Evolutionary conservation across 345 rosid genomes (phyloP), one percentile per base, ranked within the genome.

Genomic region (Citrus maxima): DNA sequence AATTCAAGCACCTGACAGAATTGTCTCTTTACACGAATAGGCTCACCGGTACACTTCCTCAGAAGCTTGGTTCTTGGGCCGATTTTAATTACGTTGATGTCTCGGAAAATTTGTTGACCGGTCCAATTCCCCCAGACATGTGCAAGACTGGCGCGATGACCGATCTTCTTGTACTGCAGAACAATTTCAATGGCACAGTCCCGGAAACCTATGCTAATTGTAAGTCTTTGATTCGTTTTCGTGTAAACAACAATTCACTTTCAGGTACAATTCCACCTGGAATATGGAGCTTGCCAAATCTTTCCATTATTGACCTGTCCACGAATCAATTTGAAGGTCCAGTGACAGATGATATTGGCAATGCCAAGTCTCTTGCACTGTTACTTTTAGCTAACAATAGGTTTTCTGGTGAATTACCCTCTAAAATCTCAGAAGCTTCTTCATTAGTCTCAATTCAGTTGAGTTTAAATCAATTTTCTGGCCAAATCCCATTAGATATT

Each of bases 201-300:
- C 98, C 98, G 0, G 86, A 76, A 37, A 88, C 84, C 60, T 92
- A 90, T 7, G 82, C 80, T 2, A 81, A 83, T 73, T 95, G 98
- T 63, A 83, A 80, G 85, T 83, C 88, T 69, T 42, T 95, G 77
- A 13, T 21, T 72, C 93, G 98, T 67, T 37, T 93, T 40, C 89
- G 97, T 22, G 79, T 93, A 59, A 89, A 78, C 79, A 90, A 89
- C 70, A 95, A 95, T 82, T 89, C 84, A 28, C 88, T 95, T 34
- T 88, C 93, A 0, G 93, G 94, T 37, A 30, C 70, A 19, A 66
- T 95, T 70, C 94, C 95, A 65, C 79, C 85, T 32, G 89, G 92
- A 38, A 85, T 95, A 19, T 95, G 98, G 98, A 84, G 94, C 59
- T 85, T 95, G 87, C 94, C 95, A 42, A 89, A 84, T 75, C 85